These are phyloP conservation scores for Corymbia maculata DNA, from an alignment of 345 rosid genomes.

Conservation along the genomic window DNA sequence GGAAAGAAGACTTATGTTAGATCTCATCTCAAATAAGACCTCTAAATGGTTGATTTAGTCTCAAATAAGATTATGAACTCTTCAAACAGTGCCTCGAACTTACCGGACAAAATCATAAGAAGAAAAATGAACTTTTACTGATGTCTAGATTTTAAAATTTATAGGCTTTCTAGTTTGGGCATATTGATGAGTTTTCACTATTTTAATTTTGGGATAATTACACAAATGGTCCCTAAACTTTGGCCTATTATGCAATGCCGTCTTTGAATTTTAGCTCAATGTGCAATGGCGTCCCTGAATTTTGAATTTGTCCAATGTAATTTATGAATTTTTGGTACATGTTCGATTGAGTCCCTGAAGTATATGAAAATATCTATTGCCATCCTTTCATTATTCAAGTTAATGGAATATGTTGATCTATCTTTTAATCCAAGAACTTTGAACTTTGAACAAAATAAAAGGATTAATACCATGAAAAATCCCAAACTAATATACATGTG, in stretches of 20 bases:
- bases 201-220: background rate
- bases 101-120: background rate
- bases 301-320: background rate
- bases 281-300: fast-evolving
- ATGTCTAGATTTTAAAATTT: background rate
- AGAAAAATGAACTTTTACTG: background rate
- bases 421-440: too few relatives aligned
- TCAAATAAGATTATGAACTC: background rate
- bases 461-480: too few relatives aligned
- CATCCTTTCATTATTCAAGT: too few relatives aligned
- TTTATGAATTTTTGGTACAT: too few relatives aligned
- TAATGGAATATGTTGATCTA: too few relatives aligned
- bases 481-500: too few relatives aligned
- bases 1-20: background rate
- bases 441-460: too few relatives aligned
- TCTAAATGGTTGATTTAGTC: background rate
- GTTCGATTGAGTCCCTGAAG: too few relatives aligned
- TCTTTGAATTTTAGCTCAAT: fast-evolving
- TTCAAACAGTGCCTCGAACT: fast-evolving
- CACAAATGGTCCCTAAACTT: background rate
- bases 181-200: background rate
- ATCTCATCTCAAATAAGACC: background rate
- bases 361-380: too few relatives aligned
- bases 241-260: fast-evolving
- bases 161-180: background rate